phyloP scores from a whole-genome alignment of 257 asterid genomes.

The Rauvolfia tetraphylla region DNA sequence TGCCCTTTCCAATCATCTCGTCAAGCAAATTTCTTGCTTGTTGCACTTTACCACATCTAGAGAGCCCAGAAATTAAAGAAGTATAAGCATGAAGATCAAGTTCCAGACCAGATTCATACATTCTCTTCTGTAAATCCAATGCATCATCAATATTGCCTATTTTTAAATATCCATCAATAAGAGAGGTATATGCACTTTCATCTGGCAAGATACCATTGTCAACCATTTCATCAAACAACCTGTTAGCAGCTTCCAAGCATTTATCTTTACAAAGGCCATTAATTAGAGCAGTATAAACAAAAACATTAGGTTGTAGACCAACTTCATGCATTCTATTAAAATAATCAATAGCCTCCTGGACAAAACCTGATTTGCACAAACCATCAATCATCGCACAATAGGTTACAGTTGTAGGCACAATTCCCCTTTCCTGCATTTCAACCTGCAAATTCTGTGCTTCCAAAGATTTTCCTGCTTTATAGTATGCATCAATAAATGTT shows the following conservation, averaged over 20 bases:
- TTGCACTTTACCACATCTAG: slow-evolving; percentile 52
- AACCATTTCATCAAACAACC: slow-evolving; percentile 62
- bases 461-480: slow-evolving; percentile 58
- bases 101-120: slow-evolving; percentile 55
- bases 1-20: slow-evolving; percentile 75
- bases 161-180: slow-evolving; percentile 68
- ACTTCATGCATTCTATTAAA: slow-evolving; percentile 42
- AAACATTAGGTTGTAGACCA: slow-evolving; percentile 66
- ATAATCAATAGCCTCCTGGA: slow-evolving; percentile 62
- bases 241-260: slow-evolving; percentile 51
- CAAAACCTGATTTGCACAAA: slow-evolving; percentile 63
- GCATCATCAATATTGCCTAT: slow-evolving; percentile 65
- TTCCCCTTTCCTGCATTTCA: slow-evolving; percentile 67
- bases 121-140: slow-evolving; percentile 53
- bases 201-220: slow-evolving; percentile 65
- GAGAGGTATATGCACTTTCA: slow-evolving; percentile 56
- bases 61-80: slow-evolving; percentile 71
- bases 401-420: slow-evolving; percentile 58
- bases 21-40: slow-evolving; percentile 57
- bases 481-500: slow-evolving; percentile 62
- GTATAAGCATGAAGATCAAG: slow-evolving; percentile 81
- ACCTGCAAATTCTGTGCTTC: slow-evolving; percentile 61
- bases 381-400: slow-evolving; percentile 63
- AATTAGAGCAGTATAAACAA: slow-evolving; percentile 65
- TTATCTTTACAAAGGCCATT: slow-evolving; percentile 66